Base-by-base conservation (phyloP, 225 moss, liverwort and hornwort genomes). In the Anthoceros angustus region DNA sequence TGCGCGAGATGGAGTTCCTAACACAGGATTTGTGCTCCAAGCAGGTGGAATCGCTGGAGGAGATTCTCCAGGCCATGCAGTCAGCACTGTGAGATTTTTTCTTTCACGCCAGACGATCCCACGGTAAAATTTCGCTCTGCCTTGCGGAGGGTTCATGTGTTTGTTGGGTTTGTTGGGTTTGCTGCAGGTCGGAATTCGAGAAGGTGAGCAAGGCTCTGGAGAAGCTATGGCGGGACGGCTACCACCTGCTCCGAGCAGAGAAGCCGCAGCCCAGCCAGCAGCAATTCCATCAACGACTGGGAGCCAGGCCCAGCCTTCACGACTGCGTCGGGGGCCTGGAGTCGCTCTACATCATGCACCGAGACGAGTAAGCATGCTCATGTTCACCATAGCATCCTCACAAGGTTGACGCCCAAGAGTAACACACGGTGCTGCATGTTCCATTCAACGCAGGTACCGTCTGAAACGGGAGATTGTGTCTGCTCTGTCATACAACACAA, bases 11-110 rank as follows among this genome's bases (percentile, higher is more conserved):
- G 71, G 70, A 75, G 65, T 78, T 73, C 8, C 67, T 78, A 70
- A 40, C 71, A 46, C 73, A 73, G 74, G 82, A 76, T 64, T 71
- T 94, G 76, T 77, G 79, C 64, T 79, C 86, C 42, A 72, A 77
- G 69, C 93, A 94, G 72, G 61, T 83, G 62, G 87, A 87, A 60
- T 83, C 87, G 45, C 48, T 90, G 64, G 87, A 90, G 69, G 66
- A 69, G 7, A 75, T 78, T 40, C 77, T 84, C 71, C 76, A 72
- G 65, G 80, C 87, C 40, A 86, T 93, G 85, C 62, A 72, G 42
- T 79, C 70, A 62, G 82, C 72, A 14, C 8, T 86, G 84, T 88
- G 18, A 12, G 46, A 18, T 18, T 23, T 55, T 20, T 18, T 55
- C 46, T 23, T 18, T 55, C 8, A 5, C 23, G 23, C 55, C 0